Evolutionary conservation across 2,329 filamentous ascomycete genomes (phyloP), one percentile per base, ranked within the genome.

Genomic region (Apiospora rasikravindrae): DNA sequence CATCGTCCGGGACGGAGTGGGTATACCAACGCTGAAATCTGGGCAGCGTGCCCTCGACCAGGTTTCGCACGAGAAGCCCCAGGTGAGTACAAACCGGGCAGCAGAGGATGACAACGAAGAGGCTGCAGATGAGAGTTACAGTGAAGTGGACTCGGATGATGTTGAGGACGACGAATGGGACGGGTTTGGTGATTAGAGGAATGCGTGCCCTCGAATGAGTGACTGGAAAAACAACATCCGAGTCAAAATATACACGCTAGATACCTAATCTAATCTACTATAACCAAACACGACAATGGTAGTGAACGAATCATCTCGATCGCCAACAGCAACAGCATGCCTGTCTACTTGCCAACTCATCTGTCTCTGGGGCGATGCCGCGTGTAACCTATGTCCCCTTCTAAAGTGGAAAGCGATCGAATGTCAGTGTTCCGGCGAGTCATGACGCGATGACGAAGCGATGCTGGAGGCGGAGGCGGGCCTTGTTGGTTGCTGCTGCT

Each of bases 1-100:
- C 74, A 83, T 90, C 69, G 83, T 86, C 3, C 80, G 83, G 74
- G 83, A 86, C 73, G 67, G 81, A 72, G 78, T 80, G 74, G 83
- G 82, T 24, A 82, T 81, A 81, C 82, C 81, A 73, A 77, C 57
- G 73, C 73, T 40, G 73, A 74, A 73, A 14, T 75, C 74, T 10
- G 73, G 74, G 26, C 53, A 61, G 29, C 53, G 3, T 11, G 29
- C 26, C 6, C 29, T 33, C 29, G 22, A 37, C 53, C 53, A 61
- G 53, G 29, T n/a, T 37, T 61, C 16, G 16, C 53, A 61, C 29
- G 53, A 61, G 16, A 61, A 61, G 19, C 53, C 53, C 16, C 53
- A 61, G 16, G 53, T 10, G 22, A 61, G 2, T 10, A 37, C 5
- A 72, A 76, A 13, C 72, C 73, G 33, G 70, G 70, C 29, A 73